Conservation (phyloP, 2,329 filamentous ascomycete genomes). For the Dothistroma septosporum region DNA sequence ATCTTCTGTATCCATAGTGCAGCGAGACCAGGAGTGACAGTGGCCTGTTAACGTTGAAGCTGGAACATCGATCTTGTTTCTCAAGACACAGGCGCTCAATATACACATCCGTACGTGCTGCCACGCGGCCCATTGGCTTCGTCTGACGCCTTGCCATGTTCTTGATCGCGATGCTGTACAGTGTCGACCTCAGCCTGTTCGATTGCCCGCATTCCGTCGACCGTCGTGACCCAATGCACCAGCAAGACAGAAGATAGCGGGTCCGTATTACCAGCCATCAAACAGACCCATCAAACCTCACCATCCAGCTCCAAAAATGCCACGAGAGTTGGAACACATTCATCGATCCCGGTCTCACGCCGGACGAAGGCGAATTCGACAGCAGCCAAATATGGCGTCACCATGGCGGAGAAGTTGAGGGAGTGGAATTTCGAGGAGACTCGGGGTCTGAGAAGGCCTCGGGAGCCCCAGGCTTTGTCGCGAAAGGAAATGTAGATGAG, state of each 20-base stretch:
- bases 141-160: no score
- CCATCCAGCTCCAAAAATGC: slow-evolving; percentile 12
- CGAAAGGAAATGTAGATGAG: slow-evolving; percentile 15
- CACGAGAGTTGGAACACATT: no score
- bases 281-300: slow-evolving; percentile 16
- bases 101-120: no score
- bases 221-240: slow-evolving; percentile 16
- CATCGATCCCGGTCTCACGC: slow-evolving; percentile 14
- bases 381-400: slow-evolving; percentile 12
- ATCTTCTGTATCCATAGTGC: not conserved
- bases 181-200: no score
- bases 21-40: no score
- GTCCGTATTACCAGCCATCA: slow-evolving; percentile 16
- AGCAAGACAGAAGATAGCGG: slow-evolving; percentile 16
- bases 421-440: slow-evolving; percentile 10
- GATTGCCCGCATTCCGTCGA: slow-evolving; percentile 8
- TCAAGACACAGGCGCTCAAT: no score
- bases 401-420: slow-evolving; percentile 19
- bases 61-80: no score
- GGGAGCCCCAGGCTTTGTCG: slow-evolving; percentile 16
- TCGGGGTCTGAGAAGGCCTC: slow-evolving; percentile 12
- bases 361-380: slow-evolving; percentile 16
- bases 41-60: no score
- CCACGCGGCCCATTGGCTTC: no score
- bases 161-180: no score